Conservation (phyloP, 306 rosid species). For the Cicer arietinum region DNA sequence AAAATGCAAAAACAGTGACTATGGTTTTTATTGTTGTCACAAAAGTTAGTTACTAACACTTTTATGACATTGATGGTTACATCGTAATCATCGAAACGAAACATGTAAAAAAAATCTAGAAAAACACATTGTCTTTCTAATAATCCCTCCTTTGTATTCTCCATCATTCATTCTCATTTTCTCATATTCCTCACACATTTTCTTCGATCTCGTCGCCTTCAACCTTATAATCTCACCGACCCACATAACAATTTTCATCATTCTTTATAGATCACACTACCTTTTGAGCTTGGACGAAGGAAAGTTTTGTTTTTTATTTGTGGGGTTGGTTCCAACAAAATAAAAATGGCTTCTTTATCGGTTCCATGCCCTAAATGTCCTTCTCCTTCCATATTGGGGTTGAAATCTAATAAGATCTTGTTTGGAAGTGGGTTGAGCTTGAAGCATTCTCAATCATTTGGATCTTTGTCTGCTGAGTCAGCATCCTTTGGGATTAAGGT, state of each 20-base stretch:
- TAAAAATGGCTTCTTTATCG: conserved; percentile 65
- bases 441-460: conserved; percentile 47
- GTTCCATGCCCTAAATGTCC: conserved; percentile 67
- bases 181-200: conserved; percentile 37
- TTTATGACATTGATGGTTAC: conserved; percentile 39
- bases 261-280: conserved; percentile 29
- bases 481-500: conserved; percentile 47
- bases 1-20: conserved; percentile 25
- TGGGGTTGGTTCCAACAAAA: conserved; percentile 45
- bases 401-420: conserved; percentile 41
- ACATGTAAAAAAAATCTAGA: conserved; percentile 5
- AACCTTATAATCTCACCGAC: conserved; percentile 36
- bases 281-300: conserved; percentile 21
- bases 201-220: conserved; percentile 50
- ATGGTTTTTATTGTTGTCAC: conserved; percentile 10
- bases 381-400: conserved; percentile 42
- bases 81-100: conserved; percentile 53
- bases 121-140: conserved; percentile 1
- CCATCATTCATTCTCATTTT: conserved; percentile 43
- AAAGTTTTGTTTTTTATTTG: conserved; percentile 34
- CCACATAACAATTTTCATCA: conserved; percentile 38
- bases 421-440: conserved; percentile 47
- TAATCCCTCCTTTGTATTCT: conserved; percentile 36
- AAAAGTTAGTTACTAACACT: conserved; percentile 39
- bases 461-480: conserved; percentile 50